Conservation (phyloP, 164 flowering plant species). For the Chimonanthus praecox region DNA sequence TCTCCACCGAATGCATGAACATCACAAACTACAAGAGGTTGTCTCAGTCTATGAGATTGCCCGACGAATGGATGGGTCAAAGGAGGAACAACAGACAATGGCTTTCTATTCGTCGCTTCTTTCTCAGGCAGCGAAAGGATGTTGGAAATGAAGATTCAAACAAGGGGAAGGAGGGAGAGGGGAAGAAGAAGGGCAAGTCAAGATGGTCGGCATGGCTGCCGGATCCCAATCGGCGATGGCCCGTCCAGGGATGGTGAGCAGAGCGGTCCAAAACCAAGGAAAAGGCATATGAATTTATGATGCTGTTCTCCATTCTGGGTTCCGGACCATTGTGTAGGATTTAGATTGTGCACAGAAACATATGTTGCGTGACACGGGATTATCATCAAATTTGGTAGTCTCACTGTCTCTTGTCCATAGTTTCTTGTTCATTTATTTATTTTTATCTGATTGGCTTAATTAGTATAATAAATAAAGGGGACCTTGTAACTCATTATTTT, state of each 20-base stretch:
- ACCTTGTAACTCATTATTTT: too few relatives aligned
- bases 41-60: conserved; percentile 15
- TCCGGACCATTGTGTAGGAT: too few relatives aligned
- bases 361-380: too few relatives aligned
- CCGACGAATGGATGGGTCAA: not conserved
- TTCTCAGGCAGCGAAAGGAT: not conserved
- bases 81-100: not conserved
- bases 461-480: too few relatives aligned
- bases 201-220: conserved; percentile 27
- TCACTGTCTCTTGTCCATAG: too few relatives aligned
- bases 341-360: too few relatives aligned
- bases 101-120: conserved; percentile 4
- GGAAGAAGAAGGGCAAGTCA: conserved; percentile 3
- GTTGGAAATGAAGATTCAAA: not conserved
- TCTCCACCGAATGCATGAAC: conserved; percentile 12
- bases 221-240: conserved; percentile 31
- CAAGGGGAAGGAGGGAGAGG: not conserved
- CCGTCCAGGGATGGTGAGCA: conserved; percentile 32
- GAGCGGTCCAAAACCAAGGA: too few relatives aligned
- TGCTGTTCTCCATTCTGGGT: too few relatives aligned
- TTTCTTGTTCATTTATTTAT: too few relatives aligned
- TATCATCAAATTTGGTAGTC: too few relatives aligned
- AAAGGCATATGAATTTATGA: not conserved
- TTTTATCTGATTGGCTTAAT: too few relatives aligned
- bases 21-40: conserved; percentile 23